Base-by-base conservation (phyloP, 208 protist species). In the Acanthamoeba rhysodes region DNA sequence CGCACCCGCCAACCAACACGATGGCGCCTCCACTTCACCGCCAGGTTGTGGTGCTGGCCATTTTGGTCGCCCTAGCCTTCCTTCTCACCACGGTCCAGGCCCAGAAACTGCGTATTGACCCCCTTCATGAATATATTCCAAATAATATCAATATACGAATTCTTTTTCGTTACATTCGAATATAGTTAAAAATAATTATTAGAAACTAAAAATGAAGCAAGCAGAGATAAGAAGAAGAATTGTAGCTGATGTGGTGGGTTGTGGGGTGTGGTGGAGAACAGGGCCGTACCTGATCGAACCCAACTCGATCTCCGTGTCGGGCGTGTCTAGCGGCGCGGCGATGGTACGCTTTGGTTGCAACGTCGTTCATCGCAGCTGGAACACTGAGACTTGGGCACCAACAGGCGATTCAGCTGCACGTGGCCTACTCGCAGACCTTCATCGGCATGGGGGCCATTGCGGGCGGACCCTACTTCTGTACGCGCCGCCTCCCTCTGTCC, bases 401-500 rank as follows among this genome's bases (percentile, higher is more conserved):
- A 29, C 68, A 76, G 68, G 68, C 68, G 22, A 41, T 76, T 18
- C 68, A 76, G 68, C 24, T 76, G 32, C 68, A 76, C 68, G 68
- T 76, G 7, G 68, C 68, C 68, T 76, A 45, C 32, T 76, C 68
- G 68, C 68, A 41, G 22, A 76, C 68, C 29, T 76, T 76, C 32
- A 22, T 32, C 22, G 68, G 68, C 32, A 41, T 41, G 24, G 68
- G 68, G 32, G 32, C 32, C 68, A 76, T 76, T 20, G 68, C 68
- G 27, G 68, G 68, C 32, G 68, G 24, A 20, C 68, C 68, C 68
- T 76, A 76, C 32, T 76, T 32, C 29, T 76, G 68, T 76, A 45
- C 34, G 68, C 18, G 1, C 14, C 53, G 53, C 53, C 53, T 57
- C 53, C 7, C 22, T 76, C 22, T 32, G 10, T 41, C n/a, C n/a